Evolutionary conservation across 176 grass and related monocot genomes (phyloP), one percentile per base, ranked within the genome.

Genomic region (Chloris gayana): DNA sequence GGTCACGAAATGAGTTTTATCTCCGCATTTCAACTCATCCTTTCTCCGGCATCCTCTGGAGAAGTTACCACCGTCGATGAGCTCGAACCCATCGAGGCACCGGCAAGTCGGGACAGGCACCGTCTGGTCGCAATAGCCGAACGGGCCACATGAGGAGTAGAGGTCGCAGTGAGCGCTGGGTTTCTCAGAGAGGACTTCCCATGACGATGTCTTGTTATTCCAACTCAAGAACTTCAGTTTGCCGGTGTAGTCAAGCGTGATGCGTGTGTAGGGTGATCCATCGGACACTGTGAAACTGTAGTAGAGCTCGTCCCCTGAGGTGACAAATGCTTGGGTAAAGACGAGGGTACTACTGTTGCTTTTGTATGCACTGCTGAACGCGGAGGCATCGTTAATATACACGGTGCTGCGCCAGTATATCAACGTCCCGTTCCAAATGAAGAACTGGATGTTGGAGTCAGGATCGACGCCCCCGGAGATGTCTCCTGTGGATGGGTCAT

Each of bases 61-160:
- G 71, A 82, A 80, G 5, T 22, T 54, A 14, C 49, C 49, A 5
- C 7, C 49, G 50, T 5, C 2, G 90, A 35, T 35, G 34, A 35
- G 83, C 75, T 69, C 57, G 39, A 92, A 92, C 7, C 86, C 83
- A 3, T 86, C 37, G 32, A 89, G 68, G 64, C 90, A 92, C 3
- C 22, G 73, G 72, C 90, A 92, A 9, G 83, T 67, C 32, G 44
- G 29, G 32, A 35, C 14, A 4, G 64, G 6, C 25, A 5, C 24
- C 14, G 79, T 73, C 19, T 1, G 1, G 47, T 89, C 80, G 13
- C 90, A 92, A 68, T 76, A 92, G 6, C 86, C 83, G 22, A 57
- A 70, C 0, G 59, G 71, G 46, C 90, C 90, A 4, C 90, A 92
- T 18, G 19, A 47, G 12, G 51, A 70, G 25, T 35, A 35, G 3